Base-by-base conservation (phyloP, 1,284 basidiomycete species). In the Ceratorhiza oryzae-sativae region DNA sequence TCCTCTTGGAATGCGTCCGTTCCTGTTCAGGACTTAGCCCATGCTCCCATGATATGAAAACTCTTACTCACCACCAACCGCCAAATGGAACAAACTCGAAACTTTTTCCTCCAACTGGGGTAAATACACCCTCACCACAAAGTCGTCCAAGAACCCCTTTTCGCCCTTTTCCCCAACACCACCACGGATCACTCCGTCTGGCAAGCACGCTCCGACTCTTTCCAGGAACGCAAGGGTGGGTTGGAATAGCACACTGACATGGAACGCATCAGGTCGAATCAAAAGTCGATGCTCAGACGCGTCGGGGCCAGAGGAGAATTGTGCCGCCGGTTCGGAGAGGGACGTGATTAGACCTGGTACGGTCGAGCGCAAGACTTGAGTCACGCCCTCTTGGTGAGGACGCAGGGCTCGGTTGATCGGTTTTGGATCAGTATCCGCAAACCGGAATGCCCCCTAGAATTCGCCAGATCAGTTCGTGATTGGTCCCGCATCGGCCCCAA, bases 31-130 rank as follows among this genome's bases (percentile, higher is more conserved):
- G n/a, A n/a, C 23, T 13, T 12, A 27, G 18, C 4, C 10, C 20
- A 51, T 36, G 5, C 20, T 39, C 20, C 5, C 18, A 3, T 18
- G n/a, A 30, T 30, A 30, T 15, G 20, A 48, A 51, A 23, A 32
- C 39, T n/a, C n/a, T n/a, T 3, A 77, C 82, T 56, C 80, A 92
- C 93, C 89, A 20, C 90, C 89, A 3, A 96, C 88, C 13, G 94
- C 89, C 71, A 92, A 87, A 78, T 94, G 93, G 81, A 98, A 98
- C 36, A 97, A 83, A 62, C 87, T 84, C 0, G 92, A 90, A 48
- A 98, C 94, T 80, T 95, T 97, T 77, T 98, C 96, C 80, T 98
- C 96, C 73, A 99, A 82, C 79, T 97, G 95, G 0, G 97, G 96
- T 49, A 99, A 82, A 82, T 98, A 99, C 0, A 95, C 90, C 74